Evolutionary conservation across 148 eudicot species (phyloP).

Genomic region (Fagopyrum tataricum): DNA sequence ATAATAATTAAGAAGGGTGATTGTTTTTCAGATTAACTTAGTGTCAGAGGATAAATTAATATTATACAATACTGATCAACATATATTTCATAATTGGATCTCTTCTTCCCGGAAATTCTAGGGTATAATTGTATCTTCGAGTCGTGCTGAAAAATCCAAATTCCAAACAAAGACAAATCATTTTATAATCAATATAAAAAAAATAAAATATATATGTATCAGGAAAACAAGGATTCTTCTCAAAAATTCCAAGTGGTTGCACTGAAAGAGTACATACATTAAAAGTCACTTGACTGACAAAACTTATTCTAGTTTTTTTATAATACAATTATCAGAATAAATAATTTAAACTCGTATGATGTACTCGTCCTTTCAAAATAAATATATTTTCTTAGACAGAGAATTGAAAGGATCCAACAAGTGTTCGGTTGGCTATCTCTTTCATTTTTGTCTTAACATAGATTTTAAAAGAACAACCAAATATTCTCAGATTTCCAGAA

Average conservation of each 20-base stretch:
- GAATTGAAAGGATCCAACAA: slow-evolving; percentile 11
- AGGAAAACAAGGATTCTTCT: slow-evolving; percentile 11
- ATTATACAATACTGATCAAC: too few species aligned
- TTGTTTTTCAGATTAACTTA: too few species aligned
- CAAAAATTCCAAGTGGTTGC: slow-evolving; percentile 9
- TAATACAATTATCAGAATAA: neutral
- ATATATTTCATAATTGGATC: too few species aligned
- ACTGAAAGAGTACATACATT: slow-evolving; percentile 13
- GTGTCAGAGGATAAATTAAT: too few species aligned
- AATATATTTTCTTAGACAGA: neutral
- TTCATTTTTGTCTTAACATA: slow-evolving; percentile 4
- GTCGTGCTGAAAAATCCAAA: neutral
- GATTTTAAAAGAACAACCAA: slow-evolving; percentile 2
- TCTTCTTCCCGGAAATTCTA: neutral
- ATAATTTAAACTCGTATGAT: neutral
- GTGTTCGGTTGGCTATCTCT: slow-evolving; percentile 14
- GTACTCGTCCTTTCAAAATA: neutral
- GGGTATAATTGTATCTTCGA: slow-evolving; percentile 7
- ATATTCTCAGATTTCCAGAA: slow-evolving; percentile 7
- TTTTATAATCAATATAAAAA: neutral
- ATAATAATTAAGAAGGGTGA: too few species aligned
- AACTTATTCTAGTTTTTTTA: neutral
- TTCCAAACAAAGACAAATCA: neutral
- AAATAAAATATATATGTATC: neutral
- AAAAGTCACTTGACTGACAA: slow-evolving; percentile 7